Evolutionary conservation across 345 rosid species (phyloP), one percentile per base, ranked within the genome.

Genomic region (Physaria fendleri): DNA sequence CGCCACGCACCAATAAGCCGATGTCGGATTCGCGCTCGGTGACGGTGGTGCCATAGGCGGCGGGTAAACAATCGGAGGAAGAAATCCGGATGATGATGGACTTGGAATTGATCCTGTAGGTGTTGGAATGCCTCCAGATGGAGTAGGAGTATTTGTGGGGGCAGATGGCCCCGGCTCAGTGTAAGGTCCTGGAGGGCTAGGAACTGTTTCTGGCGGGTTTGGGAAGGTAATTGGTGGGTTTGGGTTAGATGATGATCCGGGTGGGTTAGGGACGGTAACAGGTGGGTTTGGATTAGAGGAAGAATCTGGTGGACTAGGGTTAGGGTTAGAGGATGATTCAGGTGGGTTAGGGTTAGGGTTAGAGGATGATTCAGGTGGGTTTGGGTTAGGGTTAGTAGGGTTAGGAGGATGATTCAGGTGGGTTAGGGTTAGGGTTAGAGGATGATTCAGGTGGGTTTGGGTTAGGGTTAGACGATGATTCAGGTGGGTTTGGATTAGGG

Each of bases 1-100:
- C 0, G 95, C 99, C 14, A 92, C 91, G 0, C 99, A 92, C 99
- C 97, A 89, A 1, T 83, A 58, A 25, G 97, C 79, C 6, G 76
- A 74, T 38, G 68, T 44, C 0, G 88, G 76, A 12, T 63, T 57
- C 15, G 8, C 40, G 0, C 21, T 59, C 0, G 95, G 80, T 40
- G 95, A 70, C 0, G 94, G 88, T 6, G 88, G 94, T 0, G 52
- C 78, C 17, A 73, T 74, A 0, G 97, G 97, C 0, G 96, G 93
- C 0, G 99, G 99, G 66, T 52, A 89, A 12, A 93, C 84, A 1
- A 87, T 43, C 0, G 97, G 97, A 1, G 99, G 99, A 8, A 53
- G 64, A 65, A 89, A 83, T 4, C 49, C 61, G 0, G 70, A 59
- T 0, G 70, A 59, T 0, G 79, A 62, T 2, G 92, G 91, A 23